Conservation (phyloP, 2,329 filamentous ascomycete species). For the Claviceps maximensis region DNA sequence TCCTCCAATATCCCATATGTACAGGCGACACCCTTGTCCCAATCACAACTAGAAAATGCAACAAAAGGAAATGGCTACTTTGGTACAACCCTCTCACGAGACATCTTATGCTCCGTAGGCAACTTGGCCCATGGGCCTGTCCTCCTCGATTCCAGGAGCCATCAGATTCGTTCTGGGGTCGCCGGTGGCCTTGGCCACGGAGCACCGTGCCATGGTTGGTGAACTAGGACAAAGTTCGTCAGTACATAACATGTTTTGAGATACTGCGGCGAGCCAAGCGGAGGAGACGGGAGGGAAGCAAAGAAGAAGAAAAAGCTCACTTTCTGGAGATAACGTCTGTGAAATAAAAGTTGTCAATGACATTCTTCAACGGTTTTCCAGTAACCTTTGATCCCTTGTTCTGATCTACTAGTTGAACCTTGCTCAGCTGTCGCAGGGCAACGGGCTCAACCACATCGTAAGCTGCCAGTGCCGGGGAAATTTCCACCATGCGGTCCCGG, state of each 20-base stretch:
- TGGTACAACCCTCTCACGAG: conserved; percentile 17
- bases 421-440: conserved; percentile 62
- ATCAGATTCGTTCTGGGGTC: conserved; percentile 70
- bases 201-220: conserved; percentile 96
- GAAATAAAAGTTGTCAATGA: conserved; percentile 95
- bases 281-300: too few species aligned
- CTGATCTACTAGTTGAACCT: conserved; percentile 88
- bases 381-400: conserved; percentile 77
- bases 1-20: conserved; percentile 24
- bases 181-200: conserved; percentile 73
- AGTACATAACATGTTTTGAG: conserved; percentile 4
- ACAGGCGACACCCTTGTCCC: conserved; percentile 18
- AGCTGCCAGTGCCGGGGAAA: conserved; percentile 75
- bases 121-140: conserved; percentile 47
- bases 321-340: conserved; percentile 95
- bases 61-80: conserved; percentile 21
- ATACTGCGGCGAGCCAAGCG: conserved; percentile 5
- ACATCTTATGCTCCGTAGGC: conserved; percentile 39
- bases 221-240: conserved; percentile 44
- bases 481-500: conserved; percentile 87
- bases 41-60: conserved; percentile 9
- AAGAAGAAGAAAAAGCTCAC: conserved; percentile 37
- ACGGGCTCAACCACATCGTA: conserved; percentile 87
- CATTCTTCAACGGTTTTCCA: conserved; percentile 64
- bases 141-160: conserved; percentile 55